Conservation (phyloP, 2,329 filamentous ascomycete genomes). For the Zymoseptoria passerinii region DNA sequence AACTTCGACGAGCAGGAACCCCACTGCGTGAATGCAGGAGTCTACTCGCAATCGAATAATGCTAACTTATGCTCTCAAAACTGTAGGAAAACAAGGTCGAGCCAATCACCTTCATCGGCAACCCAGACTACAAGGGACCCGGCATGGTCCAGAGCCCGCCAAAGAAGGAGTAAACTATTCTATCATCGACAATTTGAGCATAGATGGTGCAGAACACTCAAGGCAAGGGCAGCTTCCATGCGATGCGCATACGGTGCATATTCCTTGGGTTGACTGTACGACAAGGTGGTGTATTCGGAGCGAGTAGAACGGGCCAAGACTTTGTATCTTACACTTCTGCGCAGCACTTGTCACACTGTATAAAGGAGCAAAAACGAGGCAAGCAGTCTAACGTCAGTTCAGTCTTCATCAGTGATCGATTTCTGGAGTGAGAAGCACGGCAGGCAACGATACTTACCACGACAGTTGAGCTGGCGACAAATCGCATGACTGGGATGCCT, state of each 20-base stretch:
- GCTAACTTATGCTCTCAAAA: conserved; percentile 8
- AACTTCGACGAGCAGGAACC: neutral
- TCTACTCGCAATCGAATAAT: neutral
- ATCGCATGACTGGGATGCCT: too few relatives aligned
- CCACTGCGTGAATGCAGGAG: too few relatives aligned
- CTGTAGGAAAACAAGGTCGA: conserved; percentile 71
- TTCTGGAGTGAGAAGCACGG: neutral
- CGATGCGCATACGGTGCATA: conserved; percentile 4
- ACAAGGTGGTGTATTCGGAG: conserved; percentile 3
- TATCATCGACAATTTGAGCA: neutral
- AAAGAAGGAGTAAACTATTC: conserved; percentile 15
- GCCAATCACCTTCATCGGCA: conserved; percentile 75
- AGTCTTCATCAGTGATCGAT: neutral
- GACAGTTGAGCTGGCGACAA: neutral
- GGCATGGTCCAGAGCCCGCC: conserved; percentile 56
- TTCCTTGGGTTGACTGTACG: conserved; percentile 20
- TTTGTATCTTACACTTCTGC: conserved; percentile 10
- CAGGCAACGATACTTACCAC: neutral
- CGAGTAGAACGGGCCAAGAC: conserved; percentile 7
- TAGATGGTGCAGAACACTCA: neutral
- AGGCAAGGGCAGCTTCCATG: neutral
- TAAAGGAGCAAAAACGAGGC: conserved; percentile 14
- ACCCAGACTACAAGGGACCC: conserved; percentile 68
- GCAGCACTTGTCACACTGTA: conserved; percentile 11
- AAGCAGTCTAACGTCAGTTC: neutral